These are phyloP conservation scores for Pachysandra terminalis DNA, from an alignment of 164 flowering plant genomes.

Conservation along the genomic window DNA sequence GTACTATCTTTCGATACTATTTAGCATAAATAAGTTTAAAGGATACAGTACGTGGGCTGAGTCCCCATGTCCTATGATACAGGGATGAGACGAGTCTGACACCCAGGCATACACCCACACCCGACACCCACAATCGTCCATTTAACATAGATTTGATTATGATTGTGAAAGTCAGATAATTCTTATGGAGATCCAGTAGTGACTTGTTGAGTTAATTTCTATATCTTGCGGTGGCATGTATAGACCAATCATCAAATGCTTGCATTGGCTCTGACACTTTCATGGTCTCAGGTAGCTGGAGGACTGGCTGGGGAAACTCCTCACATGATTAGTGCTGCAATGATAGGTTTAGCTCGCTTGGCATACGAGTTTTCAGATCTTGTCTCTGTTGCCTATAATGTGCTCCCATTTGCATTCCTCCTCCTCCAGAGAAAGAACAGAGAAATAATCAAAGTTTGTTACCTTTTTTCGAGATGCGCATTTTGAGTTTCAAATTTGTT, in stretches of 20 bases:
- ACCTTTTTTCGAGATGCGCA: neutral
- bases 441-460: constrained; percentile 72
- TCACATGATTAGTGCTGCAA: constrained; percentile 95
- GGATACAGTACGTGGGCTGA: too few species aligned
- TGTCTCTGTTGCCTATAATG: constrained; percentile 53
- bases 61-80: too few species aligned
- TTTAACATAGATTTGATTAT: too few species aligned
- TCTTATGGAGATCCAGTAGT: neutral
- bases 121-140: too few species aligned
- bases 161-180: neutral
- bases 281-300: constrained; percentile 67
- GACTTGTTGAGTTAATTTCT: neutral
- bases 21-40: too few species aligned
- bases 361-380: constrained; percentile 97
- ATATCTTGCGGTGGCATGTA: too few species aligned
- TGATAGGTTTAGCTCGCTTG: constrained; percentile 94
- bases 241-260: neutral
- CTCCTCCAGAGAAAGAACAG: constrained; percentile 80
- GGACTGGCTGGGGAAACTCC: constrained; percentile 93
- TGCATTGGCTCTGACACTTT: constrained; percentile 10
- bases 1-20: too few species aligned
- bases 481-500: neutral
- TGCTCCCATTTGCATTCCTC: constrained; percentile 79
- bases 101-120: too few species aligned
- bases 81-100: too few species aligned